A percentile compares a stretch with the other conserved stretches of the same genome.
Conservation (phyloP, 192 early-diverging fungal species). For the Coemansia sp. region DNA sequence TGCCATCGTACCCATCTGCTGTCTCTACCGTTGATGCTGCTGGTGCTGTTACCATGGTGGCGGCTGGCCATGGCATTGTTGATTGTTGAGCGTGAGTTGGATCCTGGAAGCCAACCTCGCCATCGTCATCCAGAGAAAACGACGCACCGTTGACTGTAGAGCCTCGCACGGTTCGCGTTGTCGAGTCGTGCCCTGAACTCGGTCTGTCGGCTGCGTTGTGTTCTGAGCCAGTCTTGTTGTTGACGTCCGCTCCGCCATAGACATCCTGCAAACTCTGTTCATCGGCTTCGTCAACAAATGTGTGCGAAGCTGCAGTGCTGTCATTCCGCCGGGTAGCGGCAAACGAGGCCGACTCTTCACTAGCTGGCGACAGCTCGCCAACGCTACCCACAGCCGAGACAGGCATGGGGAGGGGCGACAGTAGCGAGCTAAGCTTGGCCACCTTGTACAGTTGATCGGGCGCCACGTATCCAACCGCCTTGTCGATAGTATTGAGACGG, state of each 20-base stretch:
- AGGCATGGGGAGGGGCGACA: slow-evolving; percentile 26
- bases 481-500: slow-evolving; percentile 33
- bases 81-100: background rate
- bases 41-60: background rate
- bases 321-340: background rate
- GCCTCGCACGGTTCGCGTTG: slow-evolving; percentile 1
- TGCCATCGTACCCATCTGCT: too few relatives aligned
- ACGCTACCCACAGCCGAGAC: slow-evolving; percentile 18
- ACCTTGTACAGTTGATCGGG: slow-evolving; percentile 46
- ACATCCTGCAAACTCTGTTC: slow-evolving; percentile 7
- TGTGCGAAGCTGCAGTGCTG: background rate
- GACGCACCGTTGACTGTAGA: slow-evolving; percentile 47
- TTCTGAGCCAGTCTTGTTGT: background rate
- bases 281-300: slow-evolving; percentile 18
- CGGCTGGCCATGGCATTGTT: slow-evolving; percentile 4
- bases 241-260: background rate
- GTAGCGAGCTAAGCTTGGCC: slow-evolving; percentile 39
- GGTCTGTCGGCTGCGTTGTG: background rate
- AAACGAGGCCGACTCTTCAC: slow-evolving; percentile 33
- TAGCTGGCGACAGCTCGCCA: slow-evolving; percentile 33
- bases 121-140: slow-evolving; percentile 45
- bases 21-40: too few relatives aligned
- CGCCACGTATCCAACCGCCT: slow-evolving; percentile 45
- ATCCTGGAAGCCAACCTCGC: slow-evolving; percentile 7
- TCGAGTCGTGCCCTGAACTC: too few relatives aligned